Evolutionary conservation across 2,329 filamentous ascomycete genomes (phyloP).

Genomic region (Madurella fahalii): DNA sequence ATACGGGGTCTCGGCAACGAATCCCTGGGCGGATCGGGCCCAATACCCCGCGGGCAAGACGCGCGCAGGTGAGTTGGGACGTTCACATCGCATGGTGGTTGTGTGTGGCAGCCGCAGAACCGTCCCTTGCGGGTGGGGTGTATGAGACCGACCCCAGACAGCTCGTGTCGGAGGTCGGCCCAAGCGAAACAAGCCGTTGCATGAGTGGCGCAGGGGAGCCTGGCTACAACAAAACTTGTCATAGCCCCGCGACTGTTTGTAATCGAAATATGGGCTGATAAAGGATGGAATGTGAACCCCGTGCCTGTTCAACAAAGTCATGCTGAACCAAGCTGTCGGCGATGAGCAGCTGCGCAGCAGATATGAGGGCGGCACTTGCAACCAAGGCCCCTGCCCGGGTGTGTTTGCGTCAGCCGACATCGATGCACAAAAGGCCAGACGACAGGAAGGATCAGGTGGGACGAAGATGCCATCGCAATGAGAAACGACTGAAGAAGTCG

Average conservation of each 20-base stretch:
- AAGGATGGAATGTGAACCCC: background rate
- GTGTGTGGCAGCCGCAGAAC: conserved; percentile 7
- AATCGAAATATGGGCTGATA: background rate
- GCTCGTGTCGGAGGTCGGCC: conserved; percentile 28
- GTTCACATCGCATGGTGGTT: conserved; percentile 8
- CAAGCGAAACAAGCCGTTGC: conserved; percentile 25
- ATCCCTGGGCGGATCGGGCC: conserved; percentile 12
- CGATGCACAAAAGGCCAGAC: too few relatives aligned
- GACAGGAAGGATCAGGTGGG: background rate
- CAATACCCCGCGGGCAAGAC: conserved; percentile 2
- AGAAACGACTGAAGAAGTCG: too few relatives aligned
- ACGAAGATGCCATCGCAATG: background rate
- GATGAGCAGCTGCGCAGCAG: too few relatives aligned
- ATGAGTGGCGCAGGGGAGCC: conserved; percentile 8
- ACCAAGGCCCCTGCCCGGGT: too few relatives aligned
- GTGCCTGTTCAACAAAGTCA: too few relatives aligned
- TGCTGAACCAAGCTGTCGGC: too few relatives aligned
- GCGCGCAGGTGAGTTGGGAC: conserved; percentile 4
- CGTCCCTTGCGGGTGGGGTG: conserved; percentile 18
- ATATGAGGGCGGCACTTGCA: too few relatives aligned
- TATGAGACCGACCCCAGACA: conserved; percentile 32
- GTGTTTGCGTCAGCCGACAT: too few relatives aligned
- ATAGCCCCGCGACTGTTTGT: background rate
- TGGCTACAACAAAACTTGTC: conserved; percentile 3
- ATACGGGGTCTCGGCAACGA: conserved; percentile 12